phyloP scores from a whole-genome alignment of 2,329 filamentous ascomycete genomes.

The Leptographium procerum region DNA sequence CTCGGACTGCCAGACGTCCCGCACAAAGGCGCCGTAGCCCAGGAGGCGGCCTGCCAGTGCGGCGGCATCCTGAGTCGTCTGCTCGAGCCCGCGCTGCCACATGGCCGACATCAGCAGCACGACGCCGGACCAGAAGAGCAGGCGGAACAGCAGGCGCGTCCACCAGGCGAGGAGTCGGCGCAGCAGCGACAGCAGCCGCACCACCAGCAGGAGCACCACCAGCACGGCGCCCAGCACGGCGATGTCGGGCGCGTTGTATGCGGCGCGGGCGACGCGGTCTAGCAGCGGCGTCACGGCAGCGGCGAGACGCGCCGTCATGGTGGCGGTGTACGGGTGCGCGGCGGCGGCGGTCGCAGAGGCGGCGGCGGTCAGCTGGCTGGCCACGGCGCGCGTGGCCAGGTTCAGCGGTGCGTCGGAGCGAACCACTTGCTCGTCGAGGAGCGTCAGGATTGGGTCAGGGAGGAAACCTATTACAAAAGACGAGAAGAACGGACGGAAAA shows the following conservation, averaged over 20 bases:
- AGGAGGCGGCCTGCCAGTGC: constrained; percentile 30
- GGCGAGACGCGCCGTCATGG: constrained; percentile 15
- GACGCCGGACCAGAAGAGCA: constrained; percentile 54
- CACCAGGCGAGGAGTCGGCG: constrained; percentile 66
- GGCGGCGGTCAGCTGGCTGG: constrained; percentile 18
- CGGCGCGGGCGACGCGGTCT: constrained; percentile 26
- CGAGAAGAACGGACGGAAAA: neutral
- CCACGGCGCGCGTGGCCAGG: constrained; percentile 23
- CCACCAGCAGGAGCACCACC: constrained; percentile 42
- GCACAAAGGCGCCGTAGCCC: constrained; percentile 36
- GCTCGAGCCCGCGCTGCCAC: constrained; percentile 55
- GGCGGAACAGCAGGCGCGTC: constrained; percentile 51
- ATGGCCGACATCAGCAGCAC: constrained; percentile 42
- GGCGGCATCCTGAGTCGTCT: constrained; percentile 47
- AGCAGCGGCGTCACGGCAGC: constrained; percentile 26
- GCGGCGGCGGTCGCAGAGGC: constrained; percentile 26
- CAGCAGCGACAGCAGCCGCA: constrained; percentile 59
- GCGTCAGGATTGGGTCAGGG: constrained; percentile 28
- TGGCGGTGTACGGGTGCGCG: constrained; percentile 24
- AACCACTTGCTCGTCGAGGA: constrained; percentile 38
- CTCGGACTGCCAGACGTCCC: constrained; percentile 44
- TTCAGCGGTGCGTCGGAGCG: constrained; percentile 34
- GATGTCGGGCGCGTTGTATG: constrained; percentile 29
- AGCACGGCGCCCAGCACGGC: constrained; percentile 36
- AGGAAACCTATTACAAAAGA: constrained; percentile 23